These are phyloP conservation scores for Penicillium sclerotiorum DNA, from an alignment of 2,329 filamentous ascomycete genomes.

Conservation along the genomic window DNA sequence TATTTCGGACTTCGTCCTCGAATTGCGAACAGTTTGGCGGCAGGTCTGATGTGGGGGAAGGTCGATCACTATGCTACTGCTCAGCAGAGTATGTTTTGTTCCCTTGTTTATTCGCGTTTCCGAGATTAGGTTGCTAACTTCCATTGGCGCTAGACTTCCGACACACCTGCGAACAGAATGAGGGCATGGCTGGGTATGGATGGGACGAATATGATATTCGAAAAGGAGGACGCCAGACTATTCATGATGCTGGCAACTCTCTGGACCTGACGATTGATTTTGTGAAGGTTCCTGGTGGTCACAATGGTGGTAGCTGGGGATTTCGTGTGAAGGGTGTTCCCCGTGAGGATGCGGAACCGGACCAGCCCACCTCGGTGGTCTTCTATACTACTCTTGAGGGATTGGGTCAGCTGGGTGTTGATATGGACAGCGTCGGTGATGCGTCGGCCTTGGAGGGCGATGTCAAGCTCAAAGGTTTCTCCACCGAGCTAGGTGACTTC, in stretches of 20 bases:
- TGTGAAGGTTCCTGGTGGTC: constrained; percentile 85
- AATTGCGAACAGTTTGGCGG: constrained; percentile 76
- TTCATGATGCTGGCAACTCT: constrained; percentile 85
- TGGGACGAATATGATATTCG: constrained; percentile 97
- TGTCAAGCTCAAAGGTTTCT: constrained; percentile 71
- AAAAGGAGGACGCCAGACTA: constrained; percentile 82
- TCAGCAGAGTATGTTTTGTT: constrained; percentile 66
- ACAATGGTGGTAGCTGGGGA: constrained; percentile 88
- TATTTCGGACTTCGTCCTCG: constrained; percentile 90
- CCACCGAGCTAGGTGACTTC: constrained; percentile 75
- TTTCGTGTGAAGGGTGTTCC: constrained; percentile 82
- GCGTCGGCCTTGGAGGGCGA: constrained; percentile 57
- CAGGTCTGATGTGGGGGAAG: constrained; percentile 85
- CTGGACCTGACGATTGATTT: constrained; percentile 93
- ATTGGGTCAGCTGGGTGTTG: constrained; percentile 65
- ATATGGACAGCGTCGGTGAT: constrained; percentile 52
- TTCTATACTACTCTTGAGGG: constrained; percentile 86
- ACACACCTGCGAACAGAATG: constrained; percentile 94
- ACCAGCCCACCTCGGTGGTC: constrained; percentile 74
- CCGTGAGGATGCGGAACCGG: constrained; percentile 65
- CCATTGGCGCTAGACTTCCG: constrained; percentile 62
- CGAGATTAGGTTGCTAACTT: background rate
- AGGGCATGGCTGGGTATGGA: constrained; percentile 91
- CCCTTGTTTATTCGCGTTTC: background rate
- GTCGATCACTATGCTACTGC: constrained; percentile 77